Evolutionary conservation across 2,329 filamentous ascomycete species (phyloP).

Genomic region (Cyanodermella asteris): DNA sequence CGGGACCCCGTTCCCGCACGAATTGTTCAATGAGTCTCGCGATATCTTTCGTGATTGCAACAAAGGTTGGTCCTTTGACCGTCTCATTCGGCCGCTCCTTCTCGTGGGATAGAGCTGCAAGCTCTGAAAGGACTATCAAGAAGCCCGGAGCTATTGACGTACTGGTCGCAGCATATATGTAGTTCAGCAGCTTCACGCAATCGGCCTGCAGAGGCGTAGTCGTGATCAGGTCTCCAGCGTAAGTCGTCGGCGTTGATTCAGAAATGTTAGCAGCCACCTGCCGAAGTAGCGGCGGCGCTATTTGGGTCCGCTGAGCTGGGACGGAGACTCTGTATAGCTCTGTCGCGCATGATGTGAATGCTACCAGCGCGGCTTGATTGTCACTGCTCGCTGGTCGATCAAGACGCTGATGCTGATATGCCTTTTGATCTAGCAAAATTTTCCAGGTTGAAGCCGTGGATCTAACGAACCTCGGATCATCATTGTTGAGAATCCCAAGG

Average conservation of each 20-base stretch:
- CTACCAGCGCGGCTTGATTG: constrained; percentile 21
- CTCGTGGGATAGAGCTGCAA: too few species aligned
- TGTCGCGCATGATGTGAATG: too few species aligned
- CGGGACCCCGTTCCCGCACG: constrained; percentile 44
- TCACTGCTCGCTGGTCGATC: constrained; percentile 1
- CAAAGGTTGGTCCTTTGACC: constrained; percentile 67
- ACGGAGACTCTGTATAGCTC: constrained; percentile 61
- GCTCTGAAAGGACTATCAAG: too few species aligned
- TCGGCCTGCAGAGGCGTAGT: constrained; percentile 51
- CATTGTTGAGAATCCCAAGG: too few species aligned
- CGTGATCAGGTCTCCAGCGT: constrained; percentile 50
- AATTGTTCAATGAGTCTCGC: constrained; percentile 48
- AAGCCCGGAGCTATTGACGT: too few species aligned
- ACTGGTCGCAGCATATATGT: too few species aligned
- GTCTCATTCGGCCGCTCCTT: too few species aligned
- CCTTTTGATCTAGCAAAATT: too few species aligned
- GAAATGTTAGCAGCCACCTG: constrained; percentile 52
- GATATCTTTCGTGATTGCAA: constrained; percentile 68
- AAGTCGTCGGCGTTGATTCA: constrained; percentile 43
- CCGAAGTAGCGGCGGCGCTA: constrained; percentile 44
- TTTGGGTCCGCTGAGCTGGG: constrained; percentile 36
- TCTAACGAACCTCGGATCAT: too few species aligned
- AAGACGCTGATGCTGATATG: constrained; percentile 5
- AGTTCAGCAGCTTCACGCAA: constrained; percentile 46
- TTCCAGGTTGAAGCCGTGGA: too few species aligned